Conservation (phyloP, 805 yeast species). For the Barnettozyma vustinii region DNA sequence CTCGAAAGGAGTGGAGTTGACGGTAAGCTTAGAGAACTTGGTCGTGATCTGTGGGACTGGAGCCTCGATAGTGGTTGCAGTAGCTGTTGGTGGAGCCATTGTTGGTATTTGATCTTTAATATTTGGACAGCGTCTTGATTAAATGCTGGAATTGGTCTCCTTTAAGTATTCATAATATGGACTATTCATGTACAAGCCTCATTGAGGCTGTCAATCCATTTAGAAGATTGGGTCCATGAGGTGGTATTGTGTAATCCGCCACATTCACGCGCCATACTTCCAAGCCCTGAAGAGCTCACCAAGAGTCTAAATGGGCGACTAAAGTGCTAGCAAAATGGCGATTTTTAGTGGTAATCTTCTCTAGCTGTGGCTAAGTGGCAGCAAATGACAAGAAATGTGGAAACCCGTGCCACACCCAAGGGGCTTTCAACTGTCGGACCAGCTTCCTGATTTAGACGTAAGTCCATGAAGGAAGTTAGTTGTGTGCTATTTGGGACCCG, state of each 20-base stretch:
- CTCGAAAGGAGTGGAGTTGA: not conserved
- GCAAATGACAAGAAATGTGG: not conserved
- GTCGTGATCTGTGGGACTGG: not conserved
- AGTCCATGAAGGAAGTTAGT: not conserved
- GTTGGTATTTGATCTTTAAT: not conserved
- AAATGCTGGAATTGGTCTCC: not conserved
- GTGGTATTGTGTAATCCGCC: not conserved
- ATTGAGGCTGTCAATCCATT: too few relatives aligned
- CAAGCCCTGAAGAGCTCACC: not conserved
- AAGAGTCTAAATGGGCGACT: not conserved
- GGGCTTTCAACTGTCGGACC: not conserved
- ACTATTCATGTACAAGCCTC: not conserved
- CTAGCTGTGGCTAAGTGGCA: not conserved
- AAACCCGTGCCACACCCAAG: not conserved
- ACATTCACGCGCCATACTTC: not conserved
- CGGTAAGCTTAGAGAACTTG: not conserved
- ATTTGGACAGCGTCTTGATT: too few relatives aligned
- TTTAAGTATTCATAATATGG: not conserved
- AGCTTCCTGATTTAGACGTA: not conserved
- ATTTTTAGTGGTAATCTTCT: not conserved
- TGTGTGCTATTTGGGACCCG: too few relatives aligned
- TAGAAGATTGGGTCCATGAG: not conserved
- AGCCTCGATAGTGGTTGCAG: not conserved
- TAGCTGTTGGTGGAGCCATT: conserved; percentile 1
- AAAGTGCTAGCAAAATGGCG: not conserved